Conservation (phyloP, 2,329 filamentous ascomycete genomes). For the Penicillium sp. region DNA sequence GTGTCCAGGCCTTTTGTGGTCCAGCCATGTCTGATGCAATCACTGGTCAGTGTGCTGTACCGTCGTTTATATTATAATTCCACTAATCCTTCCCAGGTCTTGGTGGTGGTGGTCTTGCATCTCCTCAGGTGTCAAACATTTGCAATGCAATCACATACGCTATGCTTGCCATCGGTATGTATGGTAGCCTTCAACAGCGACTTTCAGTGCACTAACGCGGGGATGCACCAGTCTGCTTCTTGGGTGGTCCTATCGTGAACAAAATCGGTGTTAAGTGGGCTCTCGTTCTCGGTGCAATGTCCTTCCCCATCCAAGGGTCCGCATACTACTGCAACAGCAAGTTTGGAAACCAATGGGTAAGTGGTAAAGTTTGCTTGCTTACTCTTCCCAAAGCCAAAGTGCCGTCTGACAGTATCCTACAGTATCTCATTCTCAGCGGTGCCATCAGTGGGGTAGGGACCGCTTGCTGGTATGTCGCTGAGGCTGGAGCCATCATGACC, state of each 20-base stretch:
- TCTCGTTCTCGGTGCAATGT: conserved; percentile 40
- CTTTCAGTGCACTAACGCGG: not conserved
- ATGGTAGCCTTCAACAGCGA: not conserved
- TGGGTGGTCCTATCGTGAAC: conserved; percentile 46
- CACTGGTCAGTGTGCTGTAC: conserved; percentile 24
- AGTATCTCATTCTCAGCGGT: conserved; percentile 42
- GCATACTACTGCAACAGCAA: conserved; percentile 49
- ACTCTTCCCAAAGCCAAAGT: too few species aligned
- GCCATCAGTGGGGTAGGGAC: conserved; percentile 39
- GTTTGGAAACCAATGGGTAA: conserved; percentile 47
- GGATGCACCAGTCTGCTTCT: conserved; percentile 32
- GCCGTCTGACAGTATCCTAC: not conserved
- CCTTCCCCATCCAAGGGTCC: conserved; percentile 46
- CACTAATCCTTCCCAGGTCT: conserved; percentile 25
- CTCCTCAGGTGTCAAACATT: conserved; percentile 43
- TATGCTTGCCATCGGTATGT: conserved; percentile 28
- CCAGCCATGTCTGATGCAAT: conserved; percentile 42
- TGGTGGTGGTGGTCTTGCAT: conserved; percentile 45
- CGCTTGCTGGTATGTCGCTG: conserved; percentile 49
- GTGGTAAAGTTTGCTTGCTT: conserved; percentile 11
- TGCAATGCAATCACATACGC: conserved; percentile 31
- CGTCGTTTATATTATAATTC: not conserved
- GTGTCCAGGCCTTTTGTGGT: conserved; percentile 45
- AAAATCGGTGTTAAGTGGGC: conserved; percentile 47
- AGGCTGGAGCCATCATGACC: conserved; percentile 48